Evolutionary conservation across 768 basidiomycete species (phyloP), one percentile per base, ranked within the genome.

Genomic region (Lactarius hengduanensis): DNA sequence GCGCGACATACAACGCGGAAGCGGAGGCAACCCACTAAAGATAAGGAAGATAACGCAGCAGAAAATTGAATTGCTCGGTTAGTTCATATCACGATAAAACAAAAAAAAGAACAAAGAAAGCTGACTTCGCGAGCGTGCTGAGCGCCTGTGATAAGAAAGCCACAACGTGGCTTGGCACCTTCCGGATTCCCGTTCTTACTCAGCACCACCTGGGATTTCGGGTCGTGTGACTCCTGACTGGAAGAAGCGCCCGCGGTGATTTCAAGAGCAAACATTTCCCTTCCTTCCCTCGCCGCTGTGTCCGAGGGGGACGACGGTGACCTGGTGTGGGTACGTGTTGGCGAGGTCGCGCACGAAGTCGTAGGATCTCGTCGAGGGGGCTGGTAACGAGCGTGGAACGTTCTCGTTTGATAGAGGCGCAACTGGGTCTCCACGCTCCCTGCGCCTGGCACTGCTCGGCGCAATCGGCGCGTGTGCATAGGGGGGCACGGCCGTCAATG

Each of bases 21-120:
- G 91, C 82, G 0, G 90, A 87, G 3, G 91, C 88, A 60, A 95
- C 82, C 93, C 93, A 95, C 88, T 92, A 50, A 59, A 54, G 22
- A 36, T 36, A 57, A 32, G 41, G 32, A 16, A 28, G 20, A 43
- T 47, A n/a, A n/a, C 34, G 28, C 66, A 55, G 22, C 53, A 36
- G 15, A 11, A 36, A 45, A 47, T 22, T 10, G 22, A 15, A 26
- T 50, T 13, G 4, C 22, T 15, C 26, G 50, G 22, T 26, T 28
- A 53, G 22, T 16, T 15, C 22, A 26, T 22, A 53, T 53, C n/a
- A 47, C 10, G n/a, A 6, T 1, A 47, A 62, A 66, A 32, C 62
- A 68, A 32, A 36, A 45, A 62, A 68, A 32, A 63, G 67, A 32
- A 36, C 30, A 4, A 7, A 32, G 30, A 26, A 62, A 4, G 75